Base-by-base conservation (phyloP, 148 eudicot species). In the Dysphania ambrosioides region DNA sequence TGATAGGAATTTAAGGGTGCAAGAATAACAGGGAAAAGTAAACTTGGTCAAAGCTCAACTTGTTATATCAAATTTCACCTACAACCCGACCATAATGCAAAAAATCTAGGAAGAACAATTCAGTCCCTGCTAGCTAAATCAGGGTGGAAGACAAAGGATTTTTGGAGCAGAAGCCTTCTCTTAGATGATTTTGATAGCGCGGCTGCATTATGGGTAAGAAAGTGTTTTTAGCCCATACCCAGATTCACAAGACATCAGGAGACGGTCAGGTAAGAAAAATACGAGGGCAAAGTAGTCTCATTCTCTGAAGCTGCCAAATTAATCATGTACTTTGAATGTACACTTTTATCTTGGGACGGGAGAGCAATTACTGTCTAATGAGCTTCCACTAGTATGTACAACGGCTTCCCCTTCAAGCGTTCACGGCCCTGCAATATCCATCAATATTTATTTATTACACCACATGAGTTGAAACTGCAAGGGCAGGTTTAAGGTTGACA, bases 381-480 rank as follows among this genome's bases (percentile, higher is more conserved):
- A 65, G 89, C 86, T 82, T 92, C 97, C 83, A 92, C 92, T 47
- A 92, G 85, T 70, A 92, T 87, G 81, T 79, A 90, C 32, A 92
- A 74, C 24, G 97, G 97, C 85, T 92, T 92, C 10, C 95, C 97
- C 64, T 90, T 87, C 87, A 92, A 83, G 27, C 90, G 85, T 6
- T 88, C 89, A 27, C 93, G 88, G 5, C 97, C 97, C 97, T 91
- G 82, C 80, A 79, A 51, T 55, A 65, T 41, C 49, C 55, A 8
- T 10, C 18, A 40, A 44, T 70, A 51, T n/a, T 56, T 24, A 29
- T 42, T 11, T n/a, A 68, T 4, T 18, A 9, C 38, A 66, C 16
- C n/a, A n/a, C 11, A 38, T 51, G 13, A 19, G 4, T n/a, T n/a
- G n/a, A n/a, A n/a, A n/a, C n/a, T n/a, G n/a, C n/a, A n/a, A n/a